Conservation (phyloP, 1,284 basidiomycete genomes). For the Leucoagaricus sp. region DNA sequence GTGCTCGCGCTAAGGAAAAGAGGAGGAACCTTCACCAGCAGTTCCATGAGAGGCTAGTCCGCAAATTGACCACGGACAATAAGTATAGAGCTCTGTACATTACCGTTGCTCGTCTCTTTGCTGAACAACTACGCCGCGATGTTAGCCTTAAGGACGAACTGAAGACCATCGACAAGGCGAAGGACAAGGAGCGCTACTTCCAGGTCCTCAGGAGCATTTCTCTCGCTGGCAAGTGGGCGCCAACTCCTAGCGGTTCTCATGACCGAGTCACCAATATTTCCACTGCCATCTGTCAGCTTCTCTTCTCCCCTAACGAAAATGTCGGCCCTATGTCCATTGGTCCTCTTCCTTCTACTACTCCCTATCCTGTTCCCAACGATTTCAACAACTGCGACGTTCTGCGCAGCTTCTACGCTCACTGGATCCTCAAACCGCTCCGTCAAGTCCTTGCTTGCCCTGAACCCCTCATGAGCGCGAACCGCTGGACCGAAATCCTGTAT, state of each 20-base stretch:
- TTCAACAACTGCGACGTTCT: slow-evolving; percentile 33
- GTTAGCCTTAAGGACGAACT: slow-evolving; percentile 37
- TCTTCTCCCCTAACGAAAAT: slow-evolving; percentile 33
- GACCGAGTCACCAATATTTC: slow-evolving; percentile 65
- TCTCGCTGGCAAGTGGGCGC: slow-evolving; percentile 71
- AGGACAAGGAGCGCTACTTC: slow-evolving; percentile 4
- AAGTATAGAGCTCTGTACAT: slow-evolving; percentile 64
- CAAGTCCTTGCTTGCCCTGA: slow-evolving; percentile 49
- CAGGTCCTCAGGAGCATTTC: slow-evolving; percentile 36
- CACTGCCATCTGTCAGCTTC: slow-evolving; percentile 57
- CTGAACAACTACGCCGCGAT: slow-evolving; percentile 51
- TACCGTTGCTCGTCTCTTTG: slow-evolving; percentile 63
- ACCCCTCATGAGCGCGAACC: slow-evolving; percentile 58
- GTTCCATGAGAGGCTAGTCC: slow-evolving; percentile 37
- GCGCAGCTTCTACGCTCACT: slow-evolving; percentile 54
- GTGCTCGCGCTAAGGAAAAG: slow-evolving; percentile 17
- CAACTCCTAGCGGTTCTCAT: slow-evolving; percentile 56
- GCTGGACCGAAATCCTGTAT: slow-evolving; percentile 60
- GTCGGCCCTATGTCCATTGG: background rate
- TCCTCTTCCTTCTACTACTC: slow-evolving; percentile 30
- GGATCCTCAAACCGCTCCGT: slow-evolving; percentile 59
- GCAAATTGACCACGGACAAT: slow-evolving; percentile 42
- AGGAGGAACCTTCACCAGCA: slow-evolving; percentile 20
- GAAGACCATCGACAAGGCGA: slow-evolving; percentile 34
- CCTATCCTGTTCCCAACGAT: slow-evolving; percentile 24